Base-by-base conservation (phyloP, 164 flowering plant species). In the Aristolochia fimbriata region DNA sequence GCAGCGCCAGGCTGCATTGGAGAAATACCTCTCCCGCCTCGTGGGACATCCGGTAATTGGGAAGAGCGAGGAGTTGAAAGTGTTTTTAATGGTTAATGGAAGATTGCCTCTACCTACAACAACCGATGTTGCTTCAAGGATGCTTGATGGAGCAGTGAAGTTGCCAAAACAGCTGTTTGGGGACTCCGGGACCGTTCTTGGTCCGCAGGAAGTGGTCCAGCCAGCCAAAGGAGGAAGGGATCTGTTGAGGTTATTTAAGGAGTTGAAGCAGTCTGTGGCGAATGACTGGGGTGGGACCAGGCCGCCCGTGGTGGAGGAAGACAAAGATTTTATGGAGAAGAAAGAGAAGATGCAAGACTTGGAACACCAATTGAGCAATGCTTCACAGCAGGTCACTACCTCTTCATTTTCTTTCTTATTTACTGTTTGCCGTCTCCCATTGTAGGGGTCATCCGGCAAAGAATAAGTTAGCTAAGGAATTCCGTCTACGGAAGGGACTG, bases 221-320 rank as follows among this genome's bases (percentile, higher is more conserved):
- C 91, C 95, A 0, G 97, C 96, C 0, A 91, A 84, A 73, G 89
- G 96, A 0, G 97, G 99, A 43, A 85, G 89, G 74, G 95, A 94
- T 76, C 68, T 94, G 77, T 60, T 91, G 74, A 79, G 96, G 77
- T 62, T 86, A 55, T 85, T 94, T 59, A 86, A 78, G 75, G 97
- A 88, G 76, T 72, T 94, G 81, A 91, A 77, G 80, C 97, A 94
- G 75, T 82, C 89, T 0, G 81, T 91, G 49, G 65, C 82, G 0
- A 91, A 82, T 80, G 99, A 91, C 58, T 94, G 96, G 97, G 92
- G 90, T 0, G 80, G 84, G 5, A 58, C 84, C 0, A 86, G 58
- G 59, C 91, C 91, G 0, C 66, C 81, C 0, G 80, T 83, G 22
- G 85, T 75, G 7, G 97, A 91, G 75, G 97, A 91, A 53, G 99